A percentile compares a stretch with the other conserved stretches of the same genome.
phyloP scores from a whole-genome alignment of 768 basidiomycete species.

The Hypholoma fasciculare region DNA sequence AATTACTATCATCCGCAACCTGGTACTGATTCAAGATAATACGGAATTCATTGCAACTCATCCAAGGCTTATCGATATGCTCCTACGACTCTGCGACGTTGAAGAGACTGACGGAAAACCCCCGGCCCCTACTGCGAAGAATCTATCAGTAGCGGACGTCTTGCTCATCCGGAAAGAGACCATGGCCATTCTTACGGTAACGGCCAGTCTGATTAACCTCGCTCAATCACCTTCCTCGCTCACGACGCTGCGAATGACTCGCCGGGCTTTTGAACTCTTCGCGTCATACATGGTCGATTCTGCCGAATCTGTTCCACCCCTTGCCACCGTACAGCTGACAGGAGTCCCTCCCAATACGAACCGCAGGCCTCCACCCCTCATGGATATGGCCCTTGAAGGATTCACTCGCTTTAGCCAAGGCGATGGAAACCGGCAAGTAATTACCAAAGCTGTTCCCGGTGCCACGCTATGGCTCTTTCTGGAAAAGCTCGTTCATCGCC shows the following conservation, averaged over 20 bases:
- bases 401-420: conserved; percentile 77
- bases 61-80: conserved; percentile 58
- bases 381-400: conserved; percentile 81
- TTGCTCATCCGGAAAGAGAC: conserved; percentile 77
- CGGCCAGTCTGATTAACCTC: conserved; percentile 55
- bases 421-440: conserved; percentile 77
- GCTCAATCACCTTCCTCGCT: conserved; percentile 38
- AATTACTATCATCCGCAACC: conserved; percentile 83
- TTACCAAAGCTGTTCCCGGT: conserved; percentile 62
- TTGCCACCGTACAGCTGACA: conserved; percentile 53
- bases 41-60: conserved; percentile 63
- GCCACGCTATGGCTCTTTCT: conserved; percentile 62
- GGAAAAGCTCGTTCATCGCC: conserved; percentile 71
- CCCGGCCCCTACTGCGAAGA: conserved; percentile 49
- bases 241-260: conserved; percentile 47
- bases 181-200: conserved; percentile 65
- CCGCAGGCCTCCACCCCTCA: conserved; percentile 56
- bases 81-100: conserved; percentile 72
- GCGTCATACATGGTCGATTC: conserved; percentile 78
- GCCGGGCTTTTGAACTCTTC: conserved; percentile 63
- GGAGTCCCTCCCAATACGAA: conserved; percentile 41
- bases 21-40: conserved; percentile 78
- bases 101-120: conserved; percentile 30
- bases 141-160: conserved; percentile 70
- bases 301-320: conserved; percentile 63